These are phyloP conservation scores for Colletotrichum noveboracense DNA, from an alignment of 2,329 filamentous ascomycete genomes.

Conservation along the genomic window DNA sequence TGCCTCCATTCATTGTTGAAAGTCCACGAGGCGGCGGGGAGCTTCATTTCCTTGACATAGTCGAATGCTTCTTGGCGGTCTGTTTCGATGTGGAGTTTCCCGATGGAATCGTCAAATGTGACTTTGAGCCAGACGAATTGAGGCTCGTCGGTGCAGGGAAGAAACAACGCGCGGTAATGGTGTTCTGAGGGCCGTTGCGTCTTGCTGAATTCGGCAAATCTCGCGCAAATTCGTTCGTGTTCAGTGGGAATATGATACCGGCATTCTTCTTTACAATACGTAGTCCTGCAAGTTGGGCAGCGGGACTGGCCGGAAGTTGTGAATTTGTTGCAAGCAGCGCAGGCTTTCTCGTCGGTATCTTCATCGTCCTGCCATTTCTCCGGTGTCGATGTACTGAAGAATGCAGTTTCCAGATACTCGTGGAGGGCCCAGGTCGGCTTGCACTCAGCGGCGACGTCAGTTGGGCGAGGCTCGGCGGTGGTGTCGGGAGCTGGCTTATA, in stretches of 20 bases:
- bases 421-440: not conserved
- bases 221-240: rapidly evolving
- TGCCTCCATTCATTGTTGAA: rapidly evolving
- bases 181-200: not conserved
- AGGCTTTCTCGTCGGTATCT: not conserved
- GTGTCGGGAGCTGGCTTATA: not conserved
- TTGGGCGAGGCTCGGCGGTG: not conserved
- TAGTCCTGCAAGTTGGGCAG: not conserved
- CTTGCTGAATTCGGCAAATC: not conserved
- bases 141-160: not conserved
- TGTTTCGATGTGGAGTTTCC: not conserved
- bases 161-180: not conserved
- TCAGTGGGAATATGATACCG: not conserved
- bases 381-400: rapidly evolving
- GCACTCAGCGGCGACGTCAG: not conserved
- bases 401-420: rapidly evolving
- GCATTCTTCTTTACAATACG: not conserved
- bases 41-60: not conserved
- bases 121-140: not conserved
- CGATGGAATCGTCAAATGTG: not conserved
- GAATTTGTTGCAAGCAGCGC: not conserved
- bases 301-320: not conserved
- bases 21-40: not conserved
- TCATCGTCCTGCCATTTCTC: not conserved
- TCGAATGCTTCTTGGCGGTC: not conserved